phyloP scores from a whole-genome alignment of 2,329 filamentous ascomycete genomes.

The Stachybotrys chlorohalonatus region DNA sequence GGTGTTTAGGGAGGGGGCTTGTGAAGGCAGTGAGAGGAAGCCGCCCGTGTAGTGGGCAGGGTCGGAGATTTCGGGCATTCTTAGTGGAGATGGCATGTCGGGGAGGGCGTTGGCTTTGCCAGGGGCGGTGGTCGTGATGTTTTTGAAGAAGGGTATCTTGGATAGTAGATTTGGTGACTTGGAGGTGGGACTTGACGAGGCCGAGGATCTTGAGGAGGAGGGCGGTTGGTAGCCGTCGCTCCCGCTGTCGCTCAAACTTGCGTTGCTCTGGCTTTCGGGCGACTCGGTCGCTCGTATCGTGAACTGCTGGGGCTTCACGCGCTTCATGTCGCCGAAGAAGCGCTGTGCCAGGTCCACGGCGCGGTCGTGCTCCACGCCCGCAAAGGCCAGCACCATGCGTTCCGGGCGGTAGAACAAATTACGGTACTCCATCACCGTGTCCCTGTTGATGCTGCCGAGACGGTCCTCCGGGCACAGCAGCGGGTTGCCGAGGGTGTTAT shows the following conservation, averaged over 20 bases:
- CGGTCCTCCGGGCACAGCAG: conserved; percentile 83
- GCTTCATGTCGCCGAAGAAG: conserved; percentile 84
- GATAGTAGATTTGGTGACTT: conserved; percentile 53
- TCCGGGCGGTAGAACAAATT: conserved; percentile 81
- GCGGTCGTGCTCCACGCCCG: conserved; percentile 73
- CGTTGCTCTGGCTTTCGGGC: conserved; percentile 23
- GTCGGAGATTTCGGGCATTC: conserved; percentile 41
- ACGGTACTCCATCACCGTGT: conserved; percentile 69
- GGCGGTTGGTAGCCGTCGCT: conserved; percentile 15
- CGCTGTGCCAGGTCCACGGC: conserved; percentile 73
- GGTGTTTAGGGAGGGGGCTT: conserved; percentile 69
- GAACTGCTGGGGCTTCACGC: conserved; percentile 36
- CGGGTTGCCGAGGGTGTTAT: conserved; percentile 92
- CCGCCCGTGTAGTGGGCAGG: conserved; percentile 87
- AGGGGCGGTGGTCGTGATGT: conserved; percentile 66
- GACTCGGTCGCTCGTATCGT: conserved; percentile 36
- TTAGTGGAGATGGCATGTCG: conserved; percentile 32
- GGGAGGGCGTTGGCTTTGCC: conserved; percentile 48
- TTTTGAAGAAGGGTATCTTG: conserved; percentile 84
- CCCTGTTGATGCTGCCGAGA: conserved; percentile 62
- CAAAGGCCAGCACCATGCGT: conserved; percentile 89
- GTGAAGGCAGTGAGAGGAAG: conserved; percentile 74
- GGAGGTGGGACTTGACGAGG: conserved; percentile 30
- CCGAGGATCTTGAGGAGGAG: conserved; percentile 18
- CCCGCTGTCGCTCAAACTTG: conserved; percentile 13